Percentiles rank a stretch among this genome's conserved stretches.
phyloP scores from a whole-genome alignment of 208 protist species.

The Leishmania martiniquensis region DNA sequence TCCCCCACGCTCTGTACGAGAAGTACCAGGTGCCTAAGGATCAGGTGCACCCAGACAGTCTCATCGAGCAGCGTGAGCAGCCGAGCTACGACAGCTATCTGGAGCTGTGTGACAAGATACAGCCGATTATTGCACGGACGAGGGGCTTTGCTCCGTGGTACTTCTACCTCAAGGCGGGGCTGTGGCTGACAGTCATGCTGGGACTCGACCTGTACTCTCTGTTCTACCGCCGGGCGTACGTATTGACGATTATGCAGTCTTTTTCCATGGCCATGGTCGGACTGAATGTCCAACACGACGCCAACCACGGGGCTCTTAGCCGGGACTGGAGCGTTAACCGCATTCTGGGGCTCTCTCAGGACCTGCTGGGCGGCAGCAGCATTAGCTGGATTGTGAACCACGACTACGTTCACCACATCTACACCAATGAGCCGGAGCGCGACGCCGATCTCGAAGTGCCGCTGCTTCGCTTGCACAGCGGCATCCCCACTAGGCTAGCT shows the following conservation, averaged over 20 bases:
- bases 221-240: slow-evolving; percentile 51
- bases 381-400: slow-evolving; percentile 83
- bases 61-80: slow-evolving; percentile 46
- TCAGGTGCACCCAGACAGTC: slow-evolving; percentile 43
- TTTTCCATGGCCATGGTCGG: slow-evolving; percentile 82
- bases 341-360: slow-evolving; percentile 64
- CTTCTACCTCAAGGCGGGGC: slow-evolving; percentile 69
- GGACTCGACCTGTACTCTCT: slow-evolving; percentile 69
- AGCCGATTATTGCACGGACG: slow-evolving; percentile 56
- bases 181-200: slow-evolving; percentile 61
- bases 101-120: slow-evolving; percentile 58
- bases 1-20: slow-evolving; percentile 73
- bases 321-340: slow-evolving; percentile 64
- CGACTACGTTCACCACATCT: slow-evolving; percentile 79
- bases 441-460: slow-evolving; percentile 80
- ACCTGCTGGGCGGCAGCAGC: slow-evolving; percentile 74
- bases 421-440: slow-evolving; percentile 70
- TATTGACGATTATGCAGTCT: slow-evolving; percentile 72
- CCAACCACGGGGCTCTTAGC: slow-evolving; percentile 78
- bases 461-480: slow-evolving; percentile 65
- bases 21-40: slow-evolving; percentile 50
- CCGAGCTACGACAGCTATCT: slow-evolving; percentile 70
- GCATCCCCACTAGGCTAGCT: slow-evolving; percentile 54
- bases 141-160: slow-evolving; percentile 80
- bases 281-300: slow-evolving; percentile 86